Base-by-base conservation (phyloP, 2,329 filamentous ascomycete species). In the Pestalotiopsis sp. region DNA sequence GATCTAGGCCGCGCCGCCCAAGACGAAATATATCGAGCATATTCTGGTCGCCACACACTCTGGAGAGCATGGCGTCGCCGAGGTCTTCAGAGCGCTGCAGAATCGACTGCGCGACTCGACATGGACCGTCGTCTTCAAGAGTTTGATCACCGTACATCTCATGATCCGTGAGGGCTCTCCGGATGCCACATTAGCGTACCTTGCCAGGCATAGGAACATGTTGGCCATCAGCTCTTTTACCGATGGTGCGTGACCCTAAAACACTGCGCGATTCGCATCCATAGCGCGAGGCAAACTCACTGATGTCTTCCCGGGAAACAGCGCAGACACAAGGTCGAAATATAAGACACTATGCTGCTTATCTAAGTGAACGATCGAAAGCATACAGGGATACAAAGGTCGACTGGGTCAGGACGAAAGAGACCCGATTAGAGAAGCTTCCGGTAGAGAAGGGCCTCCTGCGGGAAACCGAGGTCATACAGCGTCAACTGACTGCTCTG, bases 71-170 rank as follows among this genome's bases (percentile, higher is more conserved):
- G 96, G 95, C 73, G 94, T 99, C 70, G 95, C 92, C 70, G 96
- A 99, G 83, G 93, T 99, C 77, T 98, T 99, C 80, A 91, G 96
- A 70, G 93, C 94, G 57, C 85, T 99, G 67, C 94, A 97, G 78
- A 90, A 94, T 79, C 90, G 96, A 66, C 83, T 99, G 73, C 92
- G 94, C 79, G 96, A 99, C 80, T 95, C 95, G 74, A 97, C 96
- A 86, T 99, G 96, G 96, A 99, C 96, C n/a, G 94, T 98, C 68
- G 95, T 97, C 72, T 97, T 98, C 90, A 99, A 99, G 85, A 92
- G 94, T 75, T 86, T 99, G 73, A 97, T 98, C 75, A 96, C 97
- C 63, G 90, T 97, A 61, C 96, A 99, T 80, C 85, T 98, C 70
- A 98, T 99, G 96, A 96, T 99, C 78, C 90, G 96, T 74, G 96